A percentile compares a stretch with the other conserved stretches of the same genome.
These are phyloP conservation scores for Aspergillus fijiensis DNA, from an alignment of 2,329 filamentous ascomycete genomes.

Conservation along the genomic window DNA sequence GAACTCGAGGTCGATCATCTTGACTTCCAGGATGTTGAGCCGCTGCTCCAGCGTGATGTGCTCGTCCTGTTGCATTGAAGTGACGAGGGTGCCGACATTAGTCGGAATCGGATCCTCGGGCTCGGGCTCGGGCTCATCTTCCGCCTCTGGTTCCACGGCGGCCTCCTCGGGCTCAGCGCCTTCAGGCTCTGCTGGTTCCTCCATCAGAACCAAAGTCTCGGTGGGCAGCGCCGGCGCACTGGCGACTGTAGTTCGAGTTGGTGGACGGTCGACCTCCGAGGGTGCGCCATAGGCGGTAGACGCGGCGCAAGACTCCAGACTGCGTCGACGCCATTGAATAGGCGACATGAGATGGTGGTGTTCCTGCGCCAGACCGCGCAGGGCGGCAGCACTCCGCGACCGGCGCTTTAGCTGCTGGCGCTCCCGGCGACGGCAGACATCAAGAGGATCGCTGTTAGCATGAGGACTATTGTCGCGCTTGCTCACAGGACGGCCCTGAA, in stretches of 20 bases:
- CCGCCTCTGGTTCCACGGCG: constrained; percentile 6
- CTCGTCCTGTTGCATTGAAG: constrained; percentile 42
- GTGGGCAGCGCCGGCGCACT: constrained; percentile 25
- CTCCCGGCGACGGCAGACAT: constrained; percentile 18
- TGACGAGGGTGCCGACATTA: constrained; percentile 40
- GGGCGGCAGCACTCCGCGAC: constrained; percentile 46
- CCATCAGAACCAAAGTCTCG: constrained; percentile 18
- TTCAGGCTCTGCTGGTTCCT: not conserved
- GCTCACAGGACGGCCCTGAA: constrained; percentile 17
- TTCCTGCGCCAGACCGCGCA: constrained; percentile 36
- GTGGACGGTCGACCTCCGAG: constrained; percentile 30
- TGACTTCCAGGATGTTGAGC: constrained; percentile 51
- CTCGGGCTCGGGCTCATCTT: constrained; percentile 4
- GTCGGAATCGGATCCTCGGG: constrained; percentile 30
- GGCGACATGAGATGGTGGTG: constrained; percentile 37
- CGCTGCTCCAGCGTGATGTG: constrained; percentile 46
- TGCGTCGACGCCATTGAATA: constrained; percentile 44
- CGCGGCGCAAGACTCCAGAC: constrained; percentile 41
- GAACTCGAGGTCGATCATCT: constrained; percentile 52
- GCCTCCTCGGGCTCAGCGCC: constrained; percentile 13
- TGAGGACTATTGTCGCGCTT: constrained; percentile 14
- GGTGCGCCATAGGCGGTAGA: constrained; percentile 31
- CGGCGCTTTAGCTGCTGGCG: constrained; percentile 40
- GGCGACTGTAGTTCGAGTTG: constrained; percentile 31
- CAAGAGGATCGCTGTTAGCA: constrained; percentile 19